These are phyloP conservation scores for Przewalskia tangutica DNA, from an alignment of 257 asterid species.

Conservation along the genomic window DNA sequence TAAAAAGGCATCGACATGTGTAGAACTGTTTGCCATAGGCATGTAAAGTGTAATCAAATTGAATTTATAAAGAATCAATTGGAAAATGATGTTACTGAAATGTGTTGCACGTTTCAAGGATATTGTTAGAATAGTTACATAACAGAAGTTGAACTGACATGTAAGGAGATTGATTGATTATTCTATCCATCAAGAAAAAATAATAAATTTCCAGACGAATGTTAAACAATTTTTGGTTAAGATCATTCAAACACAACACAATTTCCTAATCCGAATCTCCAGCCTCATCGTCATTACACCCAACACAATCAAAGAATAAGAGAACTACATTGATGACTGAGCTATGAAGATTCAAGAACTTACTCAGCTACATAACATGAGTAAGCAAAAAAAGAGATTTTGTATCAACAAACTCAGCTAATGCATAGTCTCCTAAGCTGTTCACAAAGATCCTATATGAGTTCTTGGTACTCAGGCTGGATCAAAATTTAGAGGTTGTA, in stretches of 20 bases:
- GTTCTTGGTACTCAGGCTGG: neutral
- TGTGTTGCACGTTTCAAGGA: neutral
- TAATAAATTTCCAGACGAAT: neutral
- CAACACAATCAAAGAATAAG: neutral
- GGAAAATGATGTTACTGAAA: neutral
- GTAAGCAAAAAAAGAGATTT: too few species aligned
- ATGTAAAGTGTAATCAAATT: neutral
- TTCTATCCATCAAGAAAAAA: neutral
- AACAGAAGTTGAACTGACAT: neutral
- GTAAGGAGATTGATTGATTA: neutral
- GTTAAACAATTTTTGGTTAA: too few species aligned
- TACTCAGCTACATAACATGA: neutral
- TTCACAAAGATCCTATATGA: neutral
- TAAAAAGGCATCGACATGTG: too few species aligned
- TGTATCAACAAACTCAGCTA: neutral
- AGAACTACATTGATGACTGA: neutral
- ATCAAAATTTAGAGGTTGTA: neutral
- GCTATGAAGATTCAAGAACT: neutral
- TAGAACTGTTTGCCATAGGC: neutral
- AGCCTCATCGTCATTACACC: neutral
- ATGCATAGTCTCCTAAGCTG: neutral
- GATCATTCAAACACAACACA: neutral
- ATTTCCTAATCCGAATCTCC: neutral
- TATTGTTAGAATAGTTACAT: neutral
- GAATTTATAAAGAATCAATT: neutral